Percentiles rank a stretch among this genome's conserved stretches.
Conservation (phyloP, 75 land plant species). For the Pinus albicaulis region DNA sequence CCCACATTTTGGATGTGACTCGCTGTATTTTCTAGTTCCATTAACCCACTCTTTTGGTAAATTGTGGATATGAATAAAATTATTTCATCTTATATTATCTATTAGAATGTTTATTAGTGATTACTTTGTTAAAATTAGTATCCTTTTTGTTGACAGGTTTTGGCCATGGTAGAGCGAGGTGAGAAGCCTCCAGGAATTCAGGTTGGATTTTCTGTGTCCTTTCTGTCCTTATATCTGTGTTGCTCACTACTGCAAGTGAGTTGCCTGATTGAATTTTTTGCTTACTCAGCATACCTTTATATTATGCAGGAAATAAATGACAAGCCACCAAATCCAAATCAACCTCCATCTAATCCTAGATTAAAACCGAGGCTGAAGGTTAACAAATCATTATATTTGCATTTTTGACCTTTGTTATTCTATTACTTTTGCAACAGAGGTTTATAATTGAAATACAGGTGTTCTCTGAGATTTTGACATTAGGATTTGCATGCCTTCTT, state of each 20-base stretch:
- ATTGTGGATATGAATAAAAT: too few relatives aligned
- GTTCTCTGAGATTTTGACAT: background rate
- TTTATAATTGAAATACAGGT: background rate
- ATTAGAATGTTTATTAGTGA: background rate
- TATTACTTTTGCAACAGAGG: background rate
- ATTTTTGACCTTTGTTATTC: background rate
- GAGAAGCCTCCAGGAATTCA: slow-evolving; percentile 57
- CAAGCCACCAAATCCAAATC: slow-evolving; percentile 69
- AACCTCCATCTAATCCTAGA: slow-evolving; percentile 47
- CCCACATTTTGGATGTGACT: too few relatives aligned
- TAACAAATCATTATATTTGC: slow-evolving; percentile 5
- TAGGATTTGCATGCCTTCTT: background rate
- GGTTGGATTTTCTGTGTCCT: slow-evolving; percentile 25
- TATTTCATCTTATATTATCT: too few relatives aligned
- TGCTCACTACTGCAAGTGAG: background rate
- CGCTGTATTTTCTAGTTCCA: too few relatives aligned
- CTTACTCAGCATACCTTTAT: background rate
- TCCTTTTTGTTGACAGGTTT: slow-evolving; percentile 30
- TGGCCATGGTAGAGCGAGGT: slow-evolving; percentile 63
- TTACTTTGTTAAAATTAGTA: background rate
- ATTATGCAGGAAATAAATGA: slow-evolving; percentile 57
- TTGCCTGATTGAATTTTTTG: background rate
- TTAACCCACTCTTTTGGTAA: too few relatives aligned
- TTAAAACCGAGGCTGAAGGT: slow-evolving; percentile 58
- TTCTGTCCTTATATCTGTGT: background rate